Conservation (phyloP, 768 basidiomycete genomes). For the Ephemerocybe angulata region DNA sequence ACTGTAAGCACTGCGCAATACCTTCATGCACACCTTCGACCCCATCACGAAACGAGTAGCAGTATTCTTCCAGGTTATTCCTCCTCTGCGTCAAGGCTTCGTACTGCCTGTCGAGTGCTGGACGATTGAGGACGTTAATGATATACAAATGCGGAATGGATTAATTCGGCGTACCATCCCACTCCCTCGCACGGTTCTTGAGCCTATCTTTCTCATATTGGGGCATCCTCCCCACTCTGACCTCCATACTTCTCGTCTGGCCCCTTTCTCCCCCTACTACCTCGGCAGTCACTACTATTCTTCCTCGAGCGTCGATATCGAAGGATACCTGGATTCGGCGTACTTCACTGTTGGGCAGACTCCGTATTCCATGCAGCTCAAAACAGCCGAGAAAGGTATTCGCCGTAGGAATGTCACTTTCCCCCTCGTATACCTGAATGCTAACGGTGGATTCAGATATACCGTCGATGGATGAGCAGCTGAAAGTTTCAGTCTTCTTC, state of each 20-base stretch:
- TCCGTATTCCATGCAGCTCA: background rate
- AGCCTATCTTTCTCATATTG: background rate
- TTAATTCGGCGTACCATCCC: background rate
- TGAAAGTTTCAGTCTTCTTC: background rate
- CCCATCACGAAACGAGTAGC: background rate
- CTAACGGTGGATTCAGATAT: background rate
- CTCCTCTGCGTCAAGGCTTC: background rate
- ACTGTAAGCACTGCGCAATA: background rate
- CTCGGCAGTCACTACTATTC: background rate
- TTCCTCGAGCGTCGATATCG: background rate
- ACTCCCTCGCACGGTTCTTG: background rate
- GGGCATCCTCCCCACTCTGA: background rate
- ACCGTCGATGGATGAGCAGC: background rate
- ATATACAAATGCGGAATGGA: background rate
- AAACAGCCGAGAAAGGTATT: background rate
- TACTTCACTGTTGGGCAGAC: too few species aligned
- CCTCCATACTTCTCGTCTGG: background rate
- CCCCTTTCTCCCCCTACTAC: background rate
- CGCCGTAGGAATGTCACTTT: background rate
- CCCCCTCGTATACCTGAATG: slow-evolving; percentile 3
- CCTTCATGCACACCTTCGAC: background rate
- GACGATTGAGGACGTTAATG: background rate
- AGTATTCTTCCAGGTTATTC: background rate
- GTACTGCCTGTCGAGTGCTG: background rate
- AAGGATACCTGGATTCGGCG: background rate